Evolutionary conservation across 169 alveolate species (phyloP).

Genomic region (Plasmodium malariae): DNA sequence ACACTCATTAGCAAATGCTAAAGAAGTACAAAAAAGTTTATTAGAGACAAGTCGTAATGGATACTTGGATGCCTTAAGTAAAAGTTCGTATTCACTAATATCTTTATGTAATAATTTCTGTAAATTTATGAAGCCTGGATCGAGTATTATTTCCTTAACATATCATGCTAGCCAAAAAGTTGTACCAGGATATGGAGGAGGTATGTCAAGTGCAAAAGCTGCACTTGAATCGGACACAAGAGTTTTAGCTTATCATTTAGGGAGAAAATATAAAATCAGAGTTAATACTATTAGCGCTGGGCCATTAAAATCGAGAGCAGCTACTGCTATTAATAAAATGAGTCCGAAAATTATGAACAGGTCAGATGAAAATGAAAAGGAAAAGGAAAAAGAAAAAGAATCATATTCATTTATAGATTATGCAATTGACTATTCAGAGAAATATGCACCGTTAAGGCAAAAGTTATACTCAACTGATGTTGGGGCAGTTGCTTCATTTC

Average conservation of each 20-base stretch:
- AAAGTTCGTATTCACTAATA: conserved; percentile 86
- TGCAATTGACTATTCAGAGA: conserved; percentile 84
- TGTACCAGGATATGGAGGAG: conserved; percentile 89
- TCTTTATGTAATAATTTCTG: conserved; percentile 84
- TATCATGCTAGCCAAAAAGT: conserved; percentile 84
- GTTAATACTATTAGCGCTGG: conserved; percentile 89
- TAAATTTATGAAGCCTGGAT: conserved; percentile 83
- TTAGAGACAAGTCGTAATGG: conserved; percentile 87
- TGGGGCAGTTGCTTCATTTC: conserved; percentile 82
- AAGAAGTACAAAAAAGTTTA: conserved; percentile 86
- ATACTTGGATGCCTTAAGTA: conserved; percentile 85
- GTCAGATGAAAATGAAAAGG: conserved; percentile 59
- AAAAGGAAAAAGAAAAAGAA: conserved; percentile 38
- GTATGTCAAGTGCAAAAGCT: conserved; percentile 90
- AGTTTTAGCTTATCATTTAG: conserved; percentile 85
- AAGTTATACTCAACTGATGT: conserved; percentile 79
- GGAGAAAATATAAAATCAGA: conserved; percentile 83
- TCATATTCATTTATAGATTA: conserved; percentile 86
- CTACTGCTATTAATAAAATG: conserved; percentile 75
- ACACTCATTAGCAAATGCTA: conserved; percentile 88
- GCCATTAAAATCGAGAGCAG: conserved; percentile 87
- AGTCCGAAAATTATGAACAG: not conserved
- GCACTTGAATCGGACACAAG: conserved; percentile 88
- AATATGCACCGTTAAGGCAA: conserved; percentile 82
- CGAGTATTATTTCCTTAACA: conserved; percentile 82